Evolutionary conservation across 2,329 filamentous ascomycete species (phyloP).

Genomic region (Amauroascus verrucosus): DNA sequence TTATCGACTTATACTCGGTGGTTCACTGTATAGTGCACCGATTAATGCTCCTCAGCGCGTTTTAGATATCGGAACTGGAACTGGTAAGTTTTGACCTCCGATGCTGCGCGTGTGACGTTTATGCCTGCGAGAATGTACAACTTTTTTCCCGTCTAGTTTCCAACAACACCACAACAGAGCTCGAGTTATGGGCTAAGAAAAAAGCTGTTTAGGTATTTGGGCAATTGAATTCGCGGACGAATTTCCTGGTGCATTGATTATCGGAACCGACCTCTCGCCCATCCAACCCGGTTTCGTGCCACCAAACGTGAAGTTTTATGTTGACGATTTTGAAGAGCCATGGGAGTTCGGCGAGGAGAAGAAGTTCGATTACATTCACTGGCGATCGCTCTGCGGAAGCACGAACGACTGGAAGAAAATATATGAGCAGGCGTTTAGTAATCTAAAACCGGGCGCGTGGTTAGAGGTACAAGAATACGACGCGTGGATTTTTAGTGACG

Average conservation of each 20-base stretch:
- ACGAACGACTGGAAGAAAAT: constrained; percentile 41
- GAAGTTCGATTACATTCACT: constrained; percentile 50
- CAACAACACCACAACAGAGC: background rate
- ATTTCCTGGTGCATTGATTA: constrained; percentile 12
- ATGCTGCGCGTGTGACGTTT: background rate
- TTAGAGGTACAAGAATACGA: constrained; percentile 35
- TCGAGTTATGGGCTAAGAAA: background rate
- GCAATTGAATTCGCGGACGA: constrained; percentile 15
- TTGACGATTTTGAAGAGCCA: constrained; percentile 57
- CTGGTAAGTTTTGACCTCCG: constrained; percentile 25
- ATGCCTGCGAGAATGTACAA: background rate
- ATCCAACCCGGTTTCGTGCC: constrained; percentile 58
- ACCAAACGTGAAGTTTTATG: constrained; percentile 61
- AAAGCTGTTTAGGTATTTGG: constrained; percentile 6
- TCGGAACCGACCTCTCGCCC: constrained; percentile 46
- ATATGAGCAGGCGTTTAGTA: constrained; percentile 30
- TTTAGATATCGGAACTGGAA: constrained; percentile 51
- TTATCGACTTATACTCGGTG: constrained; percentile 39
- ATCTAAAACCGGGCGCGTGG: constrained; percentile 49
- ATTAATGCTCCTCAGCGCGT: constrained; percentile 39
- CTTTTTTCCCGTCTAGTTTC: background rate
- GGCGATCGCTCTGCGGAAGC: constrained; percentile 50
- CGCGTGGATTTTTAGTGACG: constrained; percentile 13
- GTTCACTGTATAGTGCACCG: constrained; percentile 40
- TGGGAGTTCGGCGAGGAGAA: constrained; percentile 42